These are phyloP conservation scores for Penicillium freii DNA, from an alignment of 2,329 filamentous ascomycete genomes.

Conservation along the genomic window DNA sequence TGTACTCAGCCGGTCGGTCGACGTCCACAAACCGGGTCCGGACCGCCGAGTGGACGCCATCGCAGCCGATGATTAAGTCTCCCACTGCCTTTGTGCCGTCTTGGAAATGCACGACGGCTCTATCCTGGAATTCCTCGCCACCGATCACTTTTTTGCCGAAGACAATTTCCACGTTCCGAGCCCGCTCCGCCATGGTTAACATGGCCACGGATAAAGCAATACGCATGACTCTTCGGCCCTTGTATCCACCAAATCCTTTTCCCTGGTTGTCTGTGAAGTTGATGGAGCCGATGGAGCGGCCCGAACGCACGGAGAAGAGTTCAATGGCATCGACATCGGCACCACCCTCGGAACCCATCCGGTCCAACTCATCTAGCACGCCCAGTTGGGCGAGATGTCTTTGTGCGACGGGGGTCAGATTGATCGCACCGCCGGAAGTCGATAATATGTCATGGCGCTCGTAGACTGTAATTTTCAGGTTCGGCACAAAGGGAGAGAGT, in stretches of 20 bases:
- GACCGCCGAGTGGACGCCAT: slow-evolving; percentile 43
- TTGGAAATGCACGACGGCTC: slow-evolving; percentile 38
- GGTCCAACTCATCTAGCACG: slow-evolving; percentile 39
- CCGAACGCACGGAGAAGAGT: slow-evolving; percentile 43
- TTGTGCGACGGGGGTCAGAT: slow-evolving; percentile 46
- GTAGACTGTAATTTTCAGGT: slow-evolving; percentile 39
- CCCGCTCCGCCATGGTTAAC: slow-evolving; percentile 39
- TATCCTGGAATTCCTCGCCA: slow-evolving; percentile 34
- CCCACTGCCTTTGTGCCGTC: slow-evolving; percentile 36
- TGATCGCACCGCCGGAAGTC: slow-evolving; percentile 47
- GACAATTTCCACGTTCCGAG: slow-evolving; percentile 38
- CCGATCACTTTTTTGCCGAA: slow-evolving; percentile 44
- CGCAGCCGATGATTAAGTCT: slow-evolving; percentile 42
- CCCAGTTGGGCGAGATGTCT: slow-evolving; percentile 45
- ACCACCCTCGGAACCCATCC: slow-evolving; percentile 40
- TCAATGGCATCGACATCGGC: slow-evolving; percentile 43
- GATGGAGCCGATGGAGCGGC: slow-evolving; percentile 37
- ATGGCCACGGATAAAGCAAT: slow-evolving; percentile 43
- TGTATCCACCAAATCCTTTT: slow-evolving; percentile 41
- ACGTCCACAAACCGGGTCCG: slow-evolving; percentile 41
- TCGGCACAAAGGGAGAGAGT: slow-evolving; percentile 33
- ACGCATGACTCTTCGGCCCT: slow-evolving; percentile 44
- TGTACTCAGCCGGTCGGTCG: slow-evolving; percentile 37
- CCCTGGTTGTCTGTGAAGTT: slow-evolving; percentile 40
- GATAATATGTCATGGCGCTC: slow-evolving; percentile 43